A percentile compares a stretch with the other conserved stretches of the same genome.
Conservation (phyloP, 2,329 filamentous ascomycete species). For the Claviceps lovelessii region DNA sequence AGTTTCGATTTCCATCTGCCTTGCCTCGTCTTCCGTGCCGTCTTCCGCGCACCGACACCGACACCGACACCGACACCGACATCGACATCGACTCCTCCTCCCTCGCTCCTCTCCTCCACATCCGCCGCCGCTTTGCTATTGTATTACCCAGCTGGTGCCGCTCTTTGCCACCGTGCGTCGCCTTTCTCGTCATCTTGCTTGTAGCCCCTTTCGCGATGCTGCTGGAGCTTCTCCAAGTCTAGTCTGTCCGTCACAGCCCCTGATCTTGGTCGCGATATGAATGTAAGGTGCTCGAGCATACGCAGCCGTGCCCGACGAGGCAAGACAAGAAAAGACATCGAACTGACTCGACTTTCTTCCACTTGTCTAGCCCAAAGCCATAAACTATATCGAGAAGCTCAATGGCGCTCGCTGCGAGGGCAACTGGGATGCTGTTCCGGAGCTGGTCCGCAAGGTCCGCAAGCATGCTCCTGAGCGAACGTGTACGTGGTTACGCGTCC, state of each 20-base stretch:
- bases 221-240: slow-evolving; percentile 11
- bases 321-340: background rate
- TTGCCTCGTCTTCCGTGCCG: background rate
- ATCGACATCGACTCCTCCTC: background rate
- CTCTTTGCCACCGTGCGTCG: background rate
- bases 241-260: slow-evolving; percentile 7
- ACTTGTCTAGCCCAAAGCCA: slow-evolving; percentile 53
- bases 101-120: background rate
- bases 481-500: slow-evolving; percentile 42
- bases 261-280: slow-evolving; percentile 21
- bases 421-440: slow-evolving; percentile 73
- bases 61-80: background rate
- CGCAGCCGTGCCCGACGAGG: background rate
- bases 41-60: background rate
- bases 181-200: background rate
- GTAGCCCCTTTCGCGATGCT: slow-evolving; percentile 8
- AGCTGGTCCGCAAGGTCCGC: slow-evolving; percentile 80
- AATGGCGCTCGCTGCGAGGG: slow-evolving; percentile 79
- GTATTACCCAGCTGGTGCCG: background rate
- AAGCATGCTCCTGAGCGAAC: slow-evolving; percentile 79
- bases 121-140: background rate
- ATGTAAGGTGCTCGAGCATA: slow-evolving; percentile 16
- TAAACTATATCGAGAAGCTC: slow-evolving; percentile 66
- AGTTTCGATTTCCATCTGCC: background rate
- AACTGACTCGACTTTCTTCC: slow-evolving; percentile 5